Evolutionary conservation across 345 rosid species (phyloP), one percentile per base, ranked within the genome.

Genomic region (Garcia nutans): DNA sequence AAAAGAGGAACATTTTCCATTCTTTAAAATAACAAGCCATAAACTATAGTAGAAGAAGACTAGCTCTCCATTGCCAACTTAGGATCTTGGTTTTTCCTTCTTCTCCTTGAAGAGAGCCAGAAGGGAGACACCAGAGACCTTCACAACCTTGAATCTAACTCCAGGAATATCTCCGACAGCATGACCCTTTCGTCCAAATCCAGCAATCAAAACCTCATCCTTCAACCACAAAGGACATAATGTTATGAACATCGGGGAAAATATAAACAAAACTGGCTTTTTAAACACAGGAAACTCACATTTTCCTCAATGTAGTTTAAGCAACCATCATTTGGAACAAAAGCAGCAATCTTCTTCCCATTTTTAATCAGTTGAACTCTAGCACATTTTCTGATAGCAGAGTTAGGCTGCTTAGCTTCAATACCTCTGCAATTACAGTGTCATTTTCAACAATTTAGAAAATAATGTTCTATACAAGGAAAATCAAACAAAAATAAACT

Each of bases 341-440:
- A 95, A 22, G 97, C 98, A 57, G 99, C 97, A 70, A 96, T 96
- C 91, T 96, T 96, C 87, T 96, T 96, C 0, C 97, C 98, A n/a
- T 96, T 96, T 78, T 96, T 96, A 82, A 96, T 96, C 33, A 93
- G 83, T 77, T 96, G 99, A 70, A 96, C 99, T 73, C 98, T 86
- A 55, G 98, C 98, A 88, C 99, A 96, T 56, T 96, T 96, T 71
- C 98, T 84, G 79, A 96, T 96, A 50, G 98, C 99, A 82, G 99
- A 93, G 87, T 93, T 96, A 2, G 99, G 99, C 90, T 96, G 98
- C 90, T 96, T 95, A 58, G 98, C 99, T 78, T 93, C 96, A 85
- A 92, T 93, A 74, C 99, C 98, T 15, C 98, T 93, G 91, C 81
- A 79, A 78, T 23, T 23, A 15, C 10, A 28, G 2, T 12, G 13